Evolutionary conservation across 108 stramenopile species (phyloP).

Genomic region (Asterionellopsis glacialis): DNA sequence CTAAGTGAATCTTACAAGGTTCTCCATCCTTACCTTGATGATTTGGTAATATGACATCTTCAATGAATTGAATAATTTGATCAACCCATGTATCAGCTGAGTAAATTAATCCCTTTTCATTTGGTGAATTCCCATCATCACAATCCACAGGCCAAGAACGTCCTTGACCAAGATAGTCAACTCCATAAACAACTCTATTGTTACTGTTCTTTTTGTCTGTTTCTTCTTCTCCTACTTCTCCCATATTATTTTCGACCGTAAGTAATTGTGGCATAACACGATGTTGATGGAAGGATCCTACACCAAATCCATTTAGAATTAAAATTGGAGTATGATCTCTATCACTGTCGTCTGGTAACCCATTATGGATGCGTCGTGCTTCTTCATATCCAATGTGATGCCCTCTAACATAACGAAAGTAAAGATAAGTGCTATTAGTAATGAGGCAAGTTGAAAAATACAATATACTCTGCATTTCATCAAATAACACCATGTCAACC

Average conservation of each 20-base stretch:
- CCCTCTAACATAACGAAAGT: not conserved
- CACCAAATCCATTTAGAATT: constrained; percentile 83
- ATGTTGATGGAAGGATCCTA: constrained; percentile 85
- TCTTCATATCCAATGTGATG: constrained; percentile 1
- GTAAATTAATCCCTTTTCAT: constrained; percentile 58
- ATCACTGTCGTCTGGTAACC: not conserved
- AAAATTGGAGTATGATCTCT: constrained; percentile 23
- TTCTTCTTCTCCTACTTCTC: constrained; percentile 8
- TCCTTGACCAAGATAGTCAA: constrained; percentile 88
- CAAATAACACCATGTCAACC: not conserved
- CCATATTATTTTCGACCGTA: constrained; percentile 1
- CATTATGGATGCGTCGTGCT: not conserved
- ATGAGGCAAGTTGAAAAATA: not conserved
- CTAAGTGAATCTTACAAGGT: constrained; percentile 46
- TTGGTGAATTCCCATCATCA: constrained; percentile 49
- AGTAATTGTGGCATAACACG: constrained; percentile 57
- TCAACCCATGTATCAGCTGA: constrained; percentile 74
- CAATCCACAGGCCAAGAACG: constrained; percentile 74
- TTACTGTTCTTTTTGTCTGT: not conserved
- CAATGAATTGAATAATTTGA: constrained; percentile 54
- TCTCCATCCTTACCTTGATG: constrained; percentile 3
- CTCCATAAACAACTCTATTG: constrained; percentile 43
- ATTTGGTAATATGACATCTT: constrained; percentile 38
- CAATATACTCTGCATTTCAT: too few species aligned
- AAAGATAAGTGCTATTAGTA: not conserved